Evolutionary conservation across 192 early-diverging fungal genomes (phyloP), one percentile per base, ranked within the genome.

Genomic region (Backusella parvicylindrica): DNA sequence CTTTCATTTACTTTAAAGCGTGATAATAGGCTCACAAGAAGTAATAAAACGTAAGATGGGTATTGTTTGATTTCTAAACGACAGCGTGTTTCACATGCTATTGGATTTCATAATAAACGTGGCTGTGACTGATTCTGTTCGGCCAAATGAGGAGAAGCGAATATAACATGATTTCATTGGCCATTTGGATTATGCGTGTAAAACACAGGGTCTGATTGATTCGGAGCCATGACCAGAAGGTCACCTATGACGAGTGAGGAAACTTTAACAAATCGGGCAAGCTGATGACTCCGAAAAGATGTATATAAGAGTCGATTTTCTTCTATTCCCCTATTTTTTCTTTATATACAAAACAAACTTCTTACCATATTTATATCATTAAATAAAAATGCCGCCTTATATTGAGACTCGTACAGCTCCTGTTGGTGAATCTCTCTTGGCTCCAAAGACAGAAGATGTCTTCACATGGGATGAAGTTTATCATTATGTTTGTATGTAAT

Each of bases 401-500:
- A 26, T 60, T 60, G 53, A 60, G 28, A 60, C 53, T 60, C 53
- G 53, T 60, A 28, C 53, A 26, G 11, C 28, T 66, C 33, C 64
- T 35, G 31, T 66, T 66, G 28, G 7, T 35, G 12, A 35, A 18
- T 3, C 64, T 33, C 16, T 16, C 15, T 18, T 66, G 28, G 15
- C 28, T 2, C 64, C 64, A 33, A 66, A 31, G 28, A 33, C 28
- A 26, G 64, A 47, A 47, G 41, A 30, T 43, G 2, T 26, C 18
- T 73, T 72, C 30, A 33, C 63, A 30, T 78, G 77, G 77, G 71
- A 78, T 7, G 47, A 78, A 60, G 77, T 78, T 2, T 73, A 40
- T 26, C 35, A 78, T 68, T 78, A 50, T 78, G 77, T 78, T 41
- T 68, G 77, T 78, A 78, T 12, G 77, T 73, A 47, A 31, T 43